phyloP scores from a whole-genome alignment of 2,329 filamentous ascomycete genomes.

The Thielaviopsis musarum region DNA sequence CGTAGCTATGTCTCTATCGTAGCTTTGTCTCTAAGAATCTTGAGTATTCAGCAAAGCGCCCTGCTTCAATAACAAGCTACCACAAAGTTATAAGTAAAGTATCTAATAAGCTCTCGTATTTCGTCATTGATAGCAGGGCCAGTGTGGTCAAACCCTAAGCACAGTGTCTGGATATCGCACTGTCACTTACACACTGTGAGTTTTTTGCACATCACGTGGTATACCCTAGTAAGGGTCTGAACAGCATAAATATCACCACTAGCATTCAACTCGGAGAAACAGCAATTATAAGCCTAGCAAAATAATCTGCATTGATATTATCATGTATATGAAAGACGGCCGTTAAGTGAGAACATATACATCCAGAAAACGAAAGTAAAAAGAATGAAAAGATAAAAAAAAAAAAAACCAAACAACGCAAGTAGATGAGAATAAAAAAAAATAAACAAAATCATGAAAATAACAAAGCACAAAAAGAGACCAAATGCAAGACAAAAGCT shows the following conservation, averaged over 20 bases:
- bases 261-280: neutral
- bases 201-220: neutral
- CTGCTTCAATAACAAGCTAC: no score
- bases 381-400: neutral
- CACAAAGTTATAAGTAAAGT: no score
- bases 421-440: constrained; percentile 2
- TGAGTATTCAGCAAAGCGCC: no score
- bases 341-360: neutral
- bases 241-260: neutral
- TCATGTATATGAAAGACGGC: neutral
- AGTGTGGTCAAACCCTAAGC: neutral
- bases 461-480: neutral
- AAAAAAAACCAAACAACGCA: neutral
- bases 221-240: neutral
- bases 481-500: neutral
- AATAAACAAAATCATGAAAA: neutral
- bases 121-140: neutral
- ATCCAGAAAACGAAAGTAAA: neutral
- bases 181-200: neutral
- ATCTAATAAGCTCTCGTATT: no score
- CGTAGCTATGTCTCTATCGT: no score
- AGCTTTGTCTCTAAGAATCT: no score
- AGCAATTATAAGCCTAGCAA: neutral
- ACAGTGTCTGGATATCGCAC: neutral
- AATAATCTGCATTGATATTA: constrained; percentile 2